Evolutionary conservation across 1,284 basidiomycete species (phyloP).

Genomic region (Omphalotus olearius): DNA sequence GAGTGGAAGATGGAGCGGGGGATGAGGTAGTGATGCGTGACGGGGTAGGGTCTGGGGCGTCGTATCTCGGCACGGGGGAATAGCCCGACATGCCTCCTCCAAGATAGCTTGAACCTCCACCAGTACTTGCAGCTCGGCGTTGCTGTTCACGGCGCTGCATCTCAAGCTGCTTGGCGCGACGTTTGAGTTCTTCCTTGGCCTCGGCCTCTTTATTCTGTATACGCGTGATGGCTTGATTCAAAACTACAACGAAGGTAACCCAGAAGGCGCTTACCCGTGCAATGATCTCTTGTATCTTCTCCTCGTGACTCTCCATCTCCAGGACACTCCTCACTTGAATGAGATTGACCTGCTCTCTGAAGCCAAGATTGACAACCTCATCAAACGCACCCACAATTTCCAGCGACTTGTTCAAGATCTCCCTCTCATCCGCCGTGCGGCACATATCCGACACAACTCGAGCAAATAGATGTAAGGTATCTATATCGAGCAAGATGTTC

Average conservation of each 20-base stretch:
- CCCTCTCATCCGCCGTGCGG: slow-evolving; percentile 82
- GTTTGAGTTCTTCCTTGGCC: slow-evolving; percentile 98
- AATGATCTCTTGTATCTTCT: slow-evolving; percentile 99
- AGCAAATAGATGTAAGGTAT: slow-evolving; percentile 91
- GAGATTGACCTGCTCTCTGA: slow-evolving; percentile 90
- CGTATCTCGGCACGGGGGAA: slow-evolving; percentile 66
- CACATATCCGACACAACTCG: slow-evolving; percentile 94
- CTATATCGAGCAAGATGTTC: slow-evolving; percentile 98
- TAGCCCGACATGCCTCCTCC: slow-evolving; percentile 68
- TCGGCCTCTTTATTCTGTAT: slow-evolving; percentile 96
- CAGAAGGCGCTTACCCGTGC: slow-evolving; percentile 58
- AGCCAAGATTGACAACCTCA: slow-evolving; percentile 93
- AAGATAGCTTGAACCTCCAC: slow-evolving; percentile 49
- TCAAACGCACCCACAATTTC: slow-evolving; percentile 96
- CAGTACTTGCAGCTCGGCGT: slow-evolving; percentile 49
- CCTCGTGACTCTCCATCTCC: slow-evolving; percentile 99
- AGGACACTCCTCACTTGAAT: slow-evolving; percentile 89
- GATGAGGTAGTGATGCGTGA: slow-evolving; percentile 41
- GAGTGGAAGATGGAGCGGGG: slow-evolving; percentile 47
- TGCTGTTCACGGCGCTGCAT: slow-evolving; percentile 96
- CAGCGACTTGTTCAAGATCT: slow-evolving; percentile 91
- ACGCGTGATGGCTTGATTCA: not conserved
- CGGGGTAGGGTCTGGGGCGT: slow-evolving; percentile 47
- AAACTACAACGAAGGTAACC: not conserved
- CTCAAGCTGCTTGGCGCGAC: slow-evolving; percentile 96